phyloP scores from a whole-genome alignment of 495 filamentous ascomycete species.

The Aspergillus indologenus region DNA sequence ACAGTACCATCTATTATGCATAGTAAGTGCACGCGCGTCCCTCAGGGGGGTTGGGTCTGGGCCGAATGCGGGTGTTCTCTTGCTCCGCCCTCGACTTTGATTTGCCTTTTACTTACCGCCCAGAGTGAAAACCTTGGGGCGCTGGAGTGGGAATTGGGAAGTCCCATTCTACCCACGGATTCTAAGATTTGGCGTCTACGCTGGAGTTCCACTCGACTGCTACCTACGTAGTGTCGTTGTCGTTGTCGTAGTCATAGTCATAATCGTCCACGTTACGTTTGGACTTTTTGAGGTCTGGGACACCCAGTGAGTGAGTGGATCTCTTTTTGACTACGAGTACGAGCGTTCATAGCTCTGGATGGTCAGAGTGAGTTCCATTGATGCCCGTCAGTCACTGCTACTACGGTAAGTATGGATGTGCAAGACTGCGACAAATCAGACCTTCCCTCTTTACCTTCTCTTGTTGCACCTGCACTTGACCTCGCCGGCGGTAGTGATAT shows the following conservation, averaged over 20 bases:
- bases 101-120: conserved; percentile 16
- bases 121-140: conserved; percentile 8
- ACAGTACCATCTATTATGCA: too few species aligned
- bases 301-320: neutral
- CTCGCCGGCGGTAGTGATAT: neutral
- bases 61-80: conserved; percentile 30
- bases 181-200: neutral
- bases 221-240: neutral
- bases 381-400: too few species aligned
- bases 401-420: too few species aligned
- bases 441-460: neutral
- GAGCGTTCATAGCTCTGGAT: too few species aligned
- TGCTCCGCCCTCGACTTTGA: conserved; percentile 17
- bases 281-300: too few species aligned
- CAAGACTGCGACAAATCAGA: neutral
- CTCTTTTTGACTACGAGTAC: too few species aligned
- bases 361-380: too few species aligned
- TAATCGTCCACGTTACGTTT: too few species aligned
- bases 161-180: conserved; percentile 7
- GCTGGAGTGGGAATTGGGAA: conserved; percentile 4
- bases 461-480: neutral
- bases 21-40: conserved; percentile 26
- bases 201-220: neutral
- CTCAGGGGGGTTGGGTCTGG: conserved; percentile 25
- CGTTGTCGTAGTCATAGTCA: too few species aligned